Evolutionary conservation across 192 early-diverging fungal genomes (phyloP), one percentile per base, ranked within the genome.

Genomic region (Rhizophlyctis rosea): DNA sequence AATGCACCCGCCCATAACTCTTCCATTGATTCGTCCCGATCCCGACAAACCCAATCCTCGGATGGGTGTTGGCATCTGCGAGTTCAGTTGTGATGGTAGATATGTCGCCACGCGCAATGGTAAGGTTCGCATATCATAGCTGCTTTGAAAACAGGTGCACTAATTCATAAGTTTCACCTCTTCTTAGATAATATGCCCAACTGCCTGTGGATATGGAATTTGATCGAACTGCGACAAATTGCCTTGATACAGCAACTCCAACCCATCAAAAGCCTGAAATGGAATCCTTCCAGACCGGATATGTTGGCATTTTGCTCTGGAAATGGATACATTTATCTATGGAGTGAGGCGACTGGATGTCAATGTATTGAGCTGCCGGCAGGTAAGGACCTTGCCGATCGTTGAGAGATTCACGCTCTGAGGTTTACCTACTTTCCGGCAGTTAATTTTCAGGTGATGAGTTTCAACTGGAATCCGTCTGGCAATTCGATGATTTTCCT

Each of bases 121-220:
- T 91, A 87, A 33, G 56, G 16, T 31, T 14, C 27, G 27, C 47
- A n/a, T n/a, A n/a, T n/a, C n/a, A n/a, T n/a, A n/a, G n/a, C n/a
- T n/a, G n/a, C n/a, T n/a, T n/a, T n/a, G n/a, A n/a, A n/a, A n/a
- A n/a, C n/a, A n/a, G n/a, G 5, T 5, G 16, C 50, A 24, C 50
- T 52, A 24, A 9, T 52, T 52, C 13, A 13, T 21, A 25, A 57
- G 50, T 3, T 49, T 32, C 34, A 48, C 44, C 31, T 39, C 58
- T 63, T 52, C 57, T 18, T 48, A 91, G 90, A 92, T 53, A 86
- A 83, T 55, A 89, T 88, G 80, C 88, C 91, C 1, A 87, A 69
- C 34, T 66, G 70, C 11, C 70, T 91, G 1, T 92, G 91, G 88
- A 81, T 91, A 31, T 92, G 90, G 90, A 78, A 87, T 39, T 59